A percentile compares a stretch with the other conserved stretches of the same genome.
Evolutionary conservation across 2,329 filamentous ascomycete genomes (phyloP).

Genomic region (Neopestalotiopsis clavispora): DNA sequence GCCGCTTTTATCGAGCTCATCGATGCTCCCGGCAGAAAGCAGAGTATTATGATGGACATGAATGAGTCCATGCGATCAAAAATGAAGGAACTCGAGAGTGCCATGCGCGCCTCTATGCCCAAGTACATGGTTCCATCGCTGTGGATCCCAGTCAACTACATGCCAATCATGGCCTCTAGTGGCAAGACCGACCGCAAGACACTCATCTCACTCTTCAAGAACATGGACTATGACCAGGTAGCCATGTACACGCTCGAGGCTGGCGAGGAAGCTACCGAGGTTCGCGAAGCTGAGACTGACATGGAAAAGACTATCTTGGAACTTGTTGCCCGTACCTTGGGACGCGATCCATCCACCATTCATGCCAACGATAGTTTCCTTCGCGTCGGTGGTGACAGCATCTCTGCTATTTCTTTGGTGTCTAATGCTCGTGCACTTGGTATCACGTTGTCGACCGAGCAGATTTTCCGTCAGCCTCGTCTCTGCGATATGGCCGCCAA

Average conservation of each 20-base stretch:
- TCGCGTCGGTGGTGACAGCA: constrained; percentile 9
- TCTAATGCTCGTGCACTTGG: background rate
- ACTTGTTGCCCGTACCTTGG: constrained; percentile 9
- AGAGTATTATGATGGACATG: constrained; percentile 11
- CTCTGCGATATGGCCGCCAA: constrained; percentile 10
- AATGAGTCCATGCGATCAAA: background rate
- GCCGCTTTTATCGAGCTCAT: background rate
- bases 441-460: constrained; percentile 14
- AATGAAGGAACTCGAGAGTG: background rate
- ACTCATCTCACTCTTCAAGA: constrained; percentile 4
- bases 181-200: constrained; percentile 15
- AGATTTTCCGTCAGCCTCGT: constrained; percentile 13
- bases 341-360: constrained; percentile 4
- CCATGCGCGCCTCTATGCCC: constrained; percentile 1
- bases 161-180: constrained; percentile 5
- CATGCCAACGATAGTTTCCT: constrained; percentile 9
- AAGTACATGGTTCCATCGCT: constrained; percentile 10
- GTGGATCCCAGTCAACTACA: constrained; percentile 6
- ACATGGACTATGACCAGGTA: constrained; percentile 1
- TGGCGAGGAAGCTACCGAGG: background rate
- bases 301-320: constrained; percentile 16
- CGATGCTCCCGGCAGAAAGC: background rate
- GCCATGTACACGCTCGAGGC: constrained; percentile 8
- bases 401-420: constrained; percentile 9
- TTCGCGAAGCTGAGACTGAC: constrained; percentile 11